Evolutionary conservation across 768 basidiomycete genomes (phyloP), one percentile per base, ranked within the genome.

Genomic region (Boletus pseudo-olivaceus): DNA sequence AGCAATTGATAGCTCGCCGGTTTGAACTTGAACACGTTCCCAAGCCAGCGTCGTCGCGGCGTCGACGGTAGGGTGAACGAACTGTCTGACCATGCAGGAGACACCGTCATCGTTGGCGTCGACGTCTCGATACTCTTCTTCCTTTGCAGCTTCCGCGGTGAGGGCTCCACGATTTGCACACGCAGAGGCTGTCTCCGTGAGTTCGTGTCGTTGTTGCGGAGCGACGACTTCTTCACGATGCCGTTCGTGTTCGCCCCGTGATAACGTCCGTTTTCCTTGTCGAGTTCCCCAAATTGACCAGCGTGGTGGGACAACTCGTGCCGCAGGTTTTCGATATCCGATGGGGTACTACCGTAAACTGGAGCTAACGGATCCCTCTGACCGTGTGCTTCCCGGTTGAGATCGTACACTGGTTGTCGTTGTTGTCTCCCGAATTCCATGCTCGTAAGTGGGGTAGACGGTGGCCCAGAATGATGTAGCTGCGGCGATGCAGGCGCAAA

Each of bases 21-120:
- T 63, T 87, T 91, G 75, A 92, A 86, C 67, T 83, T 88, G 80
- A 98, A 95, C 39, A 97, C 80, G 62, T 85, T 89, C 41, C 84
- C 84, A 57, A 99, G 82, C 96, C 95, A 98, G 47, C 79, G 82
- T 57, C 82, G 82, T 72, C 72, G 72, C 51, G 76, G 75, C 29
- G 80, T 71, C 41, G 76, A 71, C 4, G 77, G 72, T n/a, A 75
- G 72, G 2, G 74, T 71, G 19, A 75, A 73, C 40, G 79, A 73
- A 7, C 75, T 73, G 37, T 78, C 78, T 11, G 80, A 81, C 55
- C 80, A 74, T 20, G 75, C 74, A 5, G 78, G 66, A 20, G 75
- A 78, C 19, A 66, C 62, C 19, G 58, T 43, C 47, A 44, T 45
- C 27, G 52, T 57, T 6, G 65, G 59, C 7, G 64, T 67, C 5